A percentile compares a stretch with the other conserved stretches of the same genome.
phyloP scores from a whole-genome alignment of 2,329 filamentous ascomycete genomes.

The Penicillium sp. region DNA sequence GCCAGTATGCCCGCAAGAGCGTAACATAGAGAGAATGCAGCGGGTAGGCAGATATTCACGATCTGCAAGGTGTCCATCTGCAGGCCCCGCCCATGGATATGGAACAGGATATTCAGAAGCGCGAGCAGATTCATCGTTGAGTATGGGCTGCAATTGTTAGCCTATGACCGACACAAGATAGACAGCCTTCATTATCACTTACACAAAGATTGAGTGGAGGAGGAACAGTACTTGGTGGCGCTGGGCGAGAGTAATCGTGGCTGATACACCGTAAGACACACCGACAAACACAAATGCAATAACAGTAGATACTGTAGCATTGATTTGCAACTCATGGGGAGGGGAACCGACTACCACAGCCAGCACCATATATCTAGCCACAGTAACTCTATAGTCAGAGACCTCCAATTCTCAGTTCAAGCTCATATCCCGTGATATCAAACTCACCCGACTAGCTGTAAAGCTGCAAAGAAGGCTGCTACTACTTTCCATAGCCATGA shows the following conservation, averaged over 20 bases:
- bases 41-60: constrained; percentile 27
- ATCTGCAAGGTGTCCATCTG: constrained; percentile 28
- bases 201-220: background rate
- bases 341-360: background rate
- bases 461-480: background rate
- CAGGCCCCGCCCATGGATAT: constrained; percentile 30
- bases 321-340: background rate
- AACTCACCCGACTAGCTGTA: constrained; percentile 3
- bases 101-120: constrained; percentile 34
- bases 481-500: background rate
- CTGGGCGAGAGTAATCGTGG: background rate
- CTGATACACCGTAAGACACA: background rate
- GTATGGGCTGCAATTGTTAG: constrained; percentile 11
- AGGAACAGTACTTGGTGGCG: background rate
- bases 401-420: background rate
- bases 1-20: constrained; percentile 27
- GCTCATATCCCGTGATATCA: background rate
- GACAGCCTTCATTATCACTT: background rate
- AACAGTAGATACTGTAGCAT: background rate
- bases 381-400: background rate
- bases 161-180: background rate
- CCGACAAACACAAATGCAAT: background rate
- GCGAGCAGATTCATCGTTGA: constrained; percentile 27
- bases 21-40: constrained; percentile 29
- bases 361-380: constrained; percentile 4